Conservation (phyloP, 1,284 basidiomycete genomes). For the Pyrrhoderma lamaoense region DNA sequence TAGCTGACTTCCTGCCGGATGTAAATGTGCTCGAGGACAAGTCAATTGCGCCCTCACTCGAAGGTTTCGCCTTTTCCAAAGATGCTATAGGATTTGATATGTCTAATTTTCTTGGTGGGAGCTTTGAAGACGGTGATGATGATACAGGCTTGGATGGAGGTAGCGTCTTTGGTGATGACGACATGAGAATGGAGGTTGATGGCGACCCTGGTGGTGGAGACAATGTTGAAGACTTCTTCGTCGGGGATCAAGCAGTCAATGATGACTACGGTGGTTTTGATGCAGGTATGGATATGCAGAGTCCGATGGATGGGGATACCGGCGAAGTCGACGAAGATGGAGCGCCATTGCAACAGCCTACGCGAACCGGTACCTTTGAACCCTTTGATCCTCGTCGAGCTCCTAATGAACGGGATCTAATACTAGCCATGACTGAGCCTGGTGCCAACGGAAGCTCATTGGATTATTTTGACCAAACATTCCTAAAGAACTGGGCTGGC, state of each 20-base stretch:
- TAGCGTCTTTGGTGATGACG: conserved; percentile 25
- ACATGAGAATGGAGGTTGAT: conserved; percentile 37
- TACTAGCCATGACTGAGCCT: conserved; percentile 77
- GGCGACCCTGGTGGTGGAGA: conserved; percentile 29
- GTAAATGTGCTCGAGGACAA: conserved; percentile 55
- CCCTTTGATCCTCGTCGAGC: conserved; percentile 74
- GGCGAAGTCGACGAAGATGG: conserved; percentile 37
- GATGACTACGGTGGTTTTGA: conserved; percentile 39
- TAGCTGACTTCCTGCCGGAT: conserved; percentile 64
- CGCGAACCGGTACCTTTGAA: conserved; percentile 44
- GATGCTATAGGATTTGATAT: conserved; percentile 54
- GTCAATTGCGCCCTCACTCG: conserved; percentile 74
- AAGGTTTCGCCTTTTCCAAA: conserved; percentile 72
- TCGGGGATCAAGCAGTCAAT: conserved; percentile 60
- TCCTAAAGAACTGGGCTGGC: conserved; percentile 96
- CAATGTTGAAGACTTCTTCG: conserved; percentile 68
- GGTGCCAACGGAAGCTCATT: conserved; percentile 63
- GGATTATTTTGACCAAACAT: conserved; percentile 89
- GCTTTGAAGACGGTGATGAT: conserved; percentile 39
- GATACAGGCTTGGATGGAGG: conserved; percentile 38
- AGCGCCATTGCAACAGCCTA: conserved; percentile 31
- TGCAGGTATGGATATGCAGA: conserved; percentile 28
- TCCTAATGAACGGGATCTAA: conserved; percentile 68
- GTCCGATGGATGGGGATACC: conserved; percentile 24
- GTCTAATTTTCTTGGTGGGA: conserved; percentile 30